phyloP scores from a whole-genome alignment of 129 eudicot species.

The Silybum marianum region DNA sequence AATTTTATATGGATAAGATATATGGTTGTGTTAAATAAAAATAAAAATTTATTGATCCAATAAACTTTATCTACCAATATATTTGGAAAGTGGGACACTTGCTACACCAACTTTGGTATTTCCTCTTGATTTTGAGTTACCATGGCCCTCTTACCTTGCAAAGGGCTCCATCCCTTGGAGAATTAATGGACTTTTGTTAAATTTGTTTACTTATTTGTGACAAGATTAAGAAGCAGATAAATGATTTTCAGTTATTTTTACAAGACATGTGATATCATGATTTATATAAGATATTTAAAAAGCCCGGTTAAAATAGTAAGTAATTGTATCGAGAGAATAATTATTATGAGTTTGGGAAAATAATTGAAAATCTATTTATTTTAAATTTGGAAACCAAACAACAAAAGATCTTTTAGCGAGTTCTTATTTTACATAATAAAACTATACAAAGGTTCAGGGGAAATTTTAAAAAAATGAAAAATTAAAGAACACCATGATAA shows the following conservation, averaged over 20 bases:
- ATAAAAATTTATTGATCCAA: neutral
- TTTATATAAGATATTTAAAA: neutral
- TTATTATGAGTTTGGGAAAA: neutral
- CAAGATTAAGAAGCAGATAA: too few species aligned
- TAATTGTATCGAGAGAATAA: too few species aligned
- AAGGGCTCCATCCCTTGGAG: neutral
- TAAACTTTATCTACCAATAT: neutral
- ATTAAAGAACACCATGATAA: too few species aligned
- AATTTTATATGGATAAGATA: neutral
- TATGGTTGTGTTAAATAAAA: neutral
- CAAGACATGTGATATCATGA: neutral
- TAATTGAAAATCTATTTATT: too few species aligned
- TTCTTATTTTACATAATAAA: neutral
- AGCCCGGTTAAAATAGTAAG: neutral
- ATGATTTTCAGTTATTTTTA: neutral
- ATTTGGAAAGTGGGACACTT: neutral
- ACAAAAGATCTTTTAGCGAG: neutral
- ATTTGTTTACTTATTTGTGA: neutral
- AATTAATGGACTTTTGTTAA: neutral
- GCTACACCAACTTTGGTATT: constrained; percentile 1
- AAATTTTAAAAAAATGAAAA: too few species aligned
- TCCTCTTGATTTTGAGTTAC: neutral
- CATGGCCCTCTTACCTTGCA: neutral
- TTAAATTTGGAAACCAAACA: neutral
- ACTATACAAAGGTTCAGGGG: too few species aligned